Evolutionary conservation across 228 moss, liverwort and hornwort species (phyloP).

Genomic region (Sphagnum magellanicum): DNA sequence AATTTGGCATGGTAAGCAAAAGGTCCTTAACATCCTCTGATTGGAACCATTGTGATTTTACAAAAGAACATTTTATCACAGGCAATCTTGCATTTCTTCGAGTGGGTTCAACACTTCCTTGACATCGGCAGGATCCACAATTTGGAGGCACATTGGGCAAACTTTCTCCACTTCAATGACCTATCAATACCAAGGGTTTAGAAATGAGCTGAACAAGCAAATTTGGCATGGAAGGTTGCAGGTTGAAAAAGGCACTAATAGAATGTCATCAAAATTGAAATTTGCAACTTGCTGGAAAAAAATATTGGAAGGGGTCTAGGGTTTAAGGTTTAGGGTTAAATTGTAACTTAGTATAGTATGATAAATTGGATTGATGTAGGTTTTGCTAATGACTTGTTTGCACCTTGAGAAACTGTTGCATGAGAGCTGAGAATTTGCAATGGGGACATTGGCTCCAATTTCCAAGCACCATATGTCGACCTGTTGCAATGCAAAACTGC

Average conservation of each 20-base stretch:
- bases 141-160: constrained; percentile 56
- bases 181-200: constrained; percentile 9
- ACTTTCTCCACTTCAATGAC: constrained; percentile 40
- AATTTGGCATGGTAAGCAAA: no score
- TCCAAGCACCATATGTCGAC: constrained; percentile 55
- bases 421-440: constrained; percentile 59
- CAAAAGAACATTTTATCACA: no score
- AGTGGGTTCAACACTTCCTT: constrained; percentile 21
- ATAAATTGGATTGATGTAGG: no score
- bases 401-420: constrained; percentile 37
- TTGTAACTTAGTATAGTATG: no score
- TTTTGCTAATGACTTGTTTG: background rate
- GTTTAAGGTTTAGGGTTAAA: no score
- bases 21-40: no score
- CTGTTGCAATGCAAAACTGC: constrained; percentile 80
- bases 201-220: background rate
- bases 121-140: constrained; percentile 18
- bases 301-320: no score
- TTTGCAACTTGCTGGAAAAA: no score
- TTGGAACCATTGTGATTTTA: no score
- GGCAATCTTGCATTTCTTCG: background rate
- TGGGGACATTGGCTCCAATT: constrained; percentile 69
- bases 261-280: no score
- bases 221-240: background rate
- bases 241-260: no score